Evolutionary conservation across 2,329 filamentous ascomycete species (phyloP).

Genomic region (Botryosphaeria agaves): DNA sequence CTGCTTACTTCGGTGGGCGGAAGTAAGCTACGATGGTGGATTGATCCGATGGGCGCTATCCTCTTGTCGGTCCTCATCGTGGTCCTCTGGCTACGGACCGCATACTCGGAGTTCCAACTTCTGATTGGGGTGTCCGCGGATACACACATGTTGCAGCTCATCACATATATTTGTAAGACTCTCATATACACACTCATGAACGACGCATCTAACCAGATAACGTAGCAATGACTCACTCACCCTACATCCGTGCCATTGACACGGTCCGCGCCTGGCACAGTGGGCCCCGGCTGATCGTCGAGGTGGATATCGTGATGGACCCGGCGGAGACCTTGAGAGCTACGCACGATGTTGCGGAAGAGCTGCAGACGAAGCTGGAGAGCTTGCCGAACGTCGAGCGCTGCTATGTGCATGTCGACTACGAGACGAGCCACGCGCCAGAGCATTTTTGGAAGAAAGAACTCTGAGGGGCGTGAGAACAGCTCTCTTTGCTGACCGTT

Average conservation of each 20-base stretch:
- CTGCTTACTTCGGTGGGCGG: slow-evolving; percentile 85
- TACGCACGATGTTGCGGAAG: slow-evolving; percentile 88
- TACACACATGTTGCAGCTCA: slow-evolving; percentile 74
- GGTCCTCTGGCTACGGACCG: slow-evolving; percentile 66
- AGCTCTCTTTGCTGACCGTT: no score
- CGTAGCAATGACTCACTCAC: slow-evolving; percentile 72
- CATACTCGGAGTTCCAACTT: slow-evolving; percentile 76
- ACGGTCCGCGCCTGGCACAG: slow-evolving; percentile 90
- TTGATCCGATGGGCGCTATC: slow-evolving; percentile 85
- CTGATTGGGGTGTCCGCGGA: slow-evolving; percentile 80
- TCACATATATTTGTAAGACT: slow-evolving; percentile 69
- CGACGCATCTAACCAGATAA: slow-evolving; percentile 1
- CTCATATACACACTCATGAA: slow-evolving; percentile 1
- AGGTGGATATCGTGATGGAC: slow-evolving; percentile 94
- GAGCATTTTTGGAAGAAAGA: slow-evolving; percentile 61
- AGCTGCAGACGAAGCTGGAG: slow-evolving; percentile 86
- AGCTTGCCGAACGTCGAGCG: slow-evolving; percentile 80
- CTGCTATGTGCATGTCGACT: slow-evolving; percentile 94
- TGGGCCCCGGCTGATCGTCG: slow-evolving; percentile 74
- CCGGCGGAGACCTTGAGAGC: slow-evolving; percentile 51
- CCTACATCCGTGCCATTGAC: slow-evolving; percentile 69
- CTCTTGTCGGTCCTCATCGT: slow-evolving; percentile 65
- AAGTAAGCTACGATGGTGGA: slow-evolving; percentile 79
- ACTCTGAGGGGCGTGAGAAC: slow-evolving; percentile 27
- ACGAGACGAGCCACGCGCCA: slow-evolving; percentile 88